A percentile compares a stretch with the other conserved stretches of the same genome.
Conservation (phyloP, 371 early-diverging fungal species). For the Synchytrium microbalum region DNA sequence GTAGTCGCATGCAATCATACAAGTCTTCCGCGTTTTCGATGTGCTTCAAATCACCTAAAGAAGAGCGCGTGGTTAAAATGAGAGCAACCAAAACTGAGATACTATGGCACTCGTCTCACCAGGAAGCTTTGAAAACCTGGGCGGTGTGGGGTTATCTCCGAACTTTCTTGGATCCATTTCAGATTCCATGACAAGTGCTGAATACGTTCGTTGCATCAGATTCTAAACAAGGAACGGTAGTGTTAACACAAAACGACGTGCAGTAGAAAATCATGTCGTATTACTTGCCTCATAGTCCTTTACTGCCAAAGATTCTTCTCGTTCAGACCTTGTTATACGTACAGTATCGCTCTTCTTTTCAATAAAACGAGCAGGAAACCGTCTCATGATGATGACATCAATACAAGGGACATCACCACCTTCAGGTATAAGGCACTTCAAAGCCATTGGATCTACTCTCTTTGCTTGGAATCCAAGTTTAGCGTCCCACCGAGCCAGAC, state of each 20-base stretch:
- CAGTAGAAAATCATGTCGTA: neutral
- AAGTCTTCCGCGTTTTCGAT: neutral
- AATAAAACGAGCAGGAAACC: constrained; percentile 50
- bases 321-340: constrained; percentile 22
- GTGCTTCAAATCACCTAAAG: neutral
- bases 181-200: constrained; percentile 7
- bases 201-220: constrained; percentile 5
- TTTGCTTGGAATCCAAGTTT: constrained; percentile 52
- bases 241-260: no score
- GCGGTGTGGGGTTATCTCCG: neutral
- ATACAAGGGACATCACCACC: constrained; percentile 66
- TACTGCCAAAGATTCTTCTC: constrained; percentile 16
- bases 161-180: neutral
- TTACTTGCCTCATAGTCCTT: neutral
- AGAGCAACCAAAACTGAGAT: neutral
- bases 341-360: constrained; percentile 46
- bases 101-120: neutral
- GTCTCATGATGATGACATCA: constrained; percentile 57
- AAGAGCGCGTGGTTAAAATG: neutral
- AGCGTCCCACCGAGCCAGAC: constrained; percentile 60
- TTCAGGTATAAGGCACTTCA: constrained; percentile 41
- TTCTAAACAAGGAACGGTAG: neutral
- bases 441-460: constrained; percentile 27
- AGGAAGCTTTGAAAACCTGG: neutral
- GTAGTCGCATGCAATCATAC: neutral